phyloP scores from a whole-genome alignment of 2,329 filamentous ascomycete genomes.

The Verticillium nubilum region DNA sequence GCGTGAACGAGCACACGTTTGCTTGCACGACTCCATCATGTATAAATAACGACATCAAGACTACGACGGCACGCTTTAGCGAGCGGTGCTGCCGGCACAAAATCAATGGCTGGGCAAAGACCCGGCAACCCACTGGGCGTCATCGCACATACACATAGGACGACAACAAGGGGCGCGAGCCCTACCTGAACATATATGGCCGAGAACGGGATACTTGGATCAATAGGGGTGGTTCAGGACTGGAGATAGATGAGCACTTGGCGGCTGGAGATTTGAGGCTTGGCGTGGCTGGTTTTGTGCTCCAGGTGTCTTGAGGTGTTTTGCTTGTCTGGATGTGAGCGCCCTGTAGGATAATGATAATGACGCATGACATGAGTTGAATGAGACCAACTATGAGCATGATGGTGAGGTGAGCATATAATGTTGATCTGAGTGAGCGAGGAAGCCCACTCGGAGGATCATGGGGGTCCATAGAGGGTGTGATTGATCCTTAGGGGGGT shows the following conservation, averaged over 20 bases:
- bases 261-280: not conserved
- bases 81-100: not conserved
- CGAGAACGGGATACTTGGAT: not conserved
- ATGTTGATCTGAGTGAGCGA: too few relatives aligned
- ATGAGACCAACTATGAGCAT: not conserved
- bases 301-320: not conserved
- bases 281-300: not conserved
- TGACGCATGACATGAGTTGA: not conserved
- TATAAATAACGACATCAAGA: not conserved
- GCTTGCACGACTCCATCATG: not conserved
- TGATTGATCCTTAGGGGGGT: too few relatives aligned
- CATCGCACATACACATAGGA: not conserved
- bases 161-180: not conserved
- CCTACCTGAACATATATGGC: not conserved
- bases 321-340: not conserved
- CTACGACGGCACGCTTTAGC: not conserved
- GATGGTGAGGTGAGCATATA: not conserved
- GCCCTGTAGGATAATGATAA: conserved; percentile 4
- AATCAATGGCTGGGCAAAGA: not conserved
- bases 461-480: too few relatives aligned
- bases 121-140: not conserved
- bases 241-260: not conserved
- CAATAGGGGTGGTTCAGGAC: not conserved
- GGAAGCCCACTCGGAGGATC: too few relatives aligned
- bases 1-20: conserved; percentile 1